phyloP scores from a whole-genome alignment of 495 filamentous ascomycete genomes.

The Penicillium pulvis region DNA sequence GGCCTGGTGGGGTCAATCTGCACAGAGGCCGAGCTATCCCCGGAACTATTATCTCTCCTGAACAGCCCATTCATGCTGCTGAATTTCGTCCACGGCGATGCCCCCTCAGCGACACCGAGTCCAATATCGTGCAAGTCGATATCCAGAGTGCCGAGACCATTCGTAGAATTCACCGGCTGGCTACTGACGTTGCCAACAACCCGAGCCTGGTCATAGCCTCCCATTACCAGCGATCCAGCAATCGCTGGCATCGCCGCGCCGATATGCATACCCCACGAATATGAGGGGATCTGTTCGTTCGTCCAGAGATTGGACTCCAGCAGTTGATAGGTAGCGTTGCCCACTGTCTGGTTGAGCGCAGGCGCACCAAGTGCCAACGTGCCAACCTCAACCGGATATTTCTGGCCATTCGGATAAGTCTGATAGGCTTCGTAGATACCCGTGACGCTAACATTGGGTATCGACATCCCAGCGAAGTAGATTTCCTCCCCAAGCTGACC shows the following conservation, averaged over 20 bases:
- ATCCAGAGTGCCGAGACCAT: conserved; percentile 10
- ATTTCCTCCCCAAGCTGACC: neutral
- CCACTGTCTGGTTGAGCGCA: neutral
- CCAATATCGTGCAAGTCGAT: conserved; percentile 43
- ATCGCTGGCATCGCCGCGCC: conserved; percentile 46
- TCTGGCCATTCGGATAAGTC: conserved; percentile 6
- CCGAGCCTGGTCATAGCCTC: conserved; percentile 54
- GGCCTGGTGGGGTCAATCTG: conserved; percentile 43
- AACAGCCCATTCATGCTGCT: conserved; percentile 38
- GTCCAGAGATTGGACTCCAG: neutral
- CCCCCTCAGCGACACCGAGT: conserved; percentile 43
- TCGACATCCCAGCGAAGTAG: neutral
- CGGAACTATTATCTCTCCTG: conserved; percentile 28
- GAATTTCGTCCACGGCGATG: conserved; percentile 39
- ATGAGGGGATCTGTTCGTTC: conserved; percentile 38
- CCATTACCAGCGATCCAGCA: conserved; percentile 47
- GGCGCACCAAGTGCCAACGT: conserved; percentile 5
- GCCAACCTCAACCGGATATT: conserved; percentile 14
- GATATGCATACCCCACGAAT: conserved; percentile 56
- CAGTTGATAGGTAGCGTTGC: neutral
- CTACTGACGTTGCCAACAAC: conserved; percentile 31
- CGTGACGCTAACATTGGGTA: conserved; percentile 2
- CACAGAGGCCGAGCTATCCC: conserved; percentile 25
- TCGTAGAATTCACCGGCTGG: conserved; percentile 18
- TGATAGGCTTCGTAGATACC: conserved; percentile 5